Evolutionary conservation across 305 asterid species (phyloP), one percentile per base, ranked within the genome.

Genomic region (Solanum hybrid): DNA sequence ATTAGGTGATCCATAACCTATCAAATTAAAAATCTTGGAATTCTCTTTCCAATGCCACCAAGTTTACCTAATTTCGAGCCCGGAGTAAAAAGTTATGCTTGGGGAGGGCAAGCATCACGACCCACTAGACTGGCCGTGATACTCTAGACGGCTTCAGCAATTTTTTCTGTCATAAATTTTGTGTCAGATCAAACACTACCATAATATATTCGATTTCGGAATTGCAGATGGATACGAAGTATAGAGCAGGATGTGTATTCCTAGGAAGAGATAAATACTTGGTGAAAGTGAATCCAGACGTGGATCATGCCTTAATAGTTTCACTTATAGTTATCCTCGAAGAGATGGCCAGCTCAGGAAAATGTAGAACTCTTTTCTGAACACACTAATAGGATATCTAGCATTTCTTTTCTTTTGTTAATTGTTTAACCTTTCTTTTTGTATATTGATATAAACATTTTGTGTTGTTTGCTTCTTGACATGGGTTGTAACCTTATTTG

Each of bases 271-370:
- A 91, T 77, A 68, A 87, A 10, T 91, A 85, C 29, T 76, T 22
- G 37, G 92, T 88, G 87, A 89, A 10, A 0, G 91, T 93, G 80
- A 45, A 89, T 33, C 94, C 94, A 1, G 72, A 91, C 29, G 87
- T 93, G 26, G 94, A 94, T 91, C 87, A 90, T n/a, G 94, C 90
- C 45, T 93, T 94, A 89, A 79, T 94, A 27, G 93, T 90, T 41
- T 88, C 94, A 32, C 94, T 94, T 15, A 34, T 90, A 14, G 75
- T 94, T 37, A 78, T 94, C 57, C 90, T 91, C 78, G 92, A 91
- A 45, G 93, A 94, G 70, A 93, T 94, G 10, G 41, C 15, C 9
- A 27, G 81, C 24, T 6, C 10, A 38, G 41, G 82, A 12, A 5
- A 68, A 45, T 1, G 61, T 5, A 77, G 14, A 12, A 7, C 41